A percentile compares a stretch with the other conserved stretches of the same genome.
Evolutionary conservation across 2,329 filamentous ascomycete genomes (phyloP).

Genomic region (Lachnellula willkommii): DNA sequence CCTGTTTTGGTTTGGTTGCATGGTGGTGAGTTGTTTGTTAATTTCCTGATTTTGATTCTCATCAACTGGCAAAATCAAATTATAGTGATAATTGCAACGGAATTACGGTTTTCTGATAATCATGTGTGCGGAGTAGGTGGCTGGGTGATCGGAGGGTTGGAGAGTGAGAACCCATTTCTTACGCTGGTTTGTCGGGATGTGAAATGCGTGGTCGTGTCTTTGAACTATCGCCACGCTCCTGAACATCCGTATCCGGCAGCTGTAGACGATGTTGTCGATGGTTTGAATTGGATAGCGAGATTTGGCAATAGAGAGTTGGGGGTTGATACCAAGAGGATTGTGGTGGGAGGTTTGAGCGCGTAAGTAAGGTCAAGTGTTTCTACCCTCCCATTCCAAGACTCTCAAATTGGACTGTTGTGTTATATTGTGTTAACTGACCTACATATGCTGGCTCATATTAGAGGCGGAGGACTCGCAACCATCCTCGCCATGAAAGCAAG

Average conservation of each 20-base stretch:
- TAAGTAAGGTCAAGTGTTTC: neutral
- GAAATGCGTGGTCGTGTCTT: constrained; percentile 45
- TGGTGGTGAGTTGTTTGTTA: constrained; percentile 32
- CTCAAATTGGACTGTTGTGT: no score
- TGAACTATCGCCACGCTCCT: constrained; percentile 51
- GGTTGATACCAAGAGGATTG: constrained; percentile 40
- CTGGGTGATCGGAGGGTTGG: constrained; percentile 51
- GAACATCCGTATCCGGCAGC: constrained; percentile 51
- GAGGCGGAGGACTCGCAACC: constrained; percentile 44
- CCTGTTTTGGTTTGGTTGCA: constrained; percentile 52
- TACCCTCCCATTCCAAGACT: no score
- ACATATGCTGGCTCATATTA: neutral
- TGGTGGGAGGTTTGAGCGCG: constrained; percentile 44
- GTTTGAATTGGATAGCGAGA: constrained; percentile 40
- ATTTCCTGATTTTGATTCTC: no score
- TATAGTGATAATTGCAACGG: no score
- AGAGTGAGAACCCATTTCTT: constrained; percentile 48
- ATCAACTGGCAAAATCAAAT: no score
- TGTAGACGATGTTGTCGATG: constrained; percentile 50
- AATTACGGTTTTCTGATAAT: neutral
- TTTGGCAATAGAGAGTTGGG: constrained; percentile 16
- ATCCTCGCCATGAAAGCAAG: constrained; percentile 45
- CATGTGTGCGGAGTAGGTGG: constrained; percentile 32
- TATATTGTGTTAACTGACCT: no score
- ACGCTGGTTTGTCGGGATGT: constrained; percentile 37